Evolutionary conservation across 1,284 basidiomycete genomes (phyloP).

Genomic region (Apiotrichum laibachii): DNA sequence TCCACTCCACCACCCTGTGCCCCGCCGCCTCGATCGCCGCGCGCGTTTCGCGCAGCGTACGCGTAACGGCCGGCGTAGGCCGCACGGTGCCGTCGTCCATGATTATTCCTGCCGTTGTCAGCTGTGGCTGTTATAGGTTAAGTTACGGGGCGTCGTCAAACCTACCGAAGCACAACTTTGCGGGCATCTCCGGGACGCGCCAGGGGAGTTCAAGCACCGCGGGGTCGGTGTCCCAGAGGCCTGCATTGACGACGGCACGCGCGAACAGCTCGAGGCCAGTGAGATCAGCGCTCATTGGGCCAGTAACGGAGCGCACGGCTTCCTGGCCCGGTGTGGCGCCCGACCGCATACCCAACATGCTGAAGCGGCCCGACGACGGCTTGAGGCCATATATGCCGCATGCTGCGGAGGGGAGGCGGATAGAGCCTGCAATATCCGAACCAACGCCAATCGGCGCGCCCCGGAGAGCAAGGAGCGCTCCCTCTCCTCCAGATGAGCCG

Average conservation of each 20-base stretch:
- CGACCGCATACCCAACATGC: constrained; percentile 50
- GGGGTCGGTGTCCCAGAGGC: constrained; percentile 68
- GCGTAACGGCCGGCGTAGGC: constrained; percentile 65
- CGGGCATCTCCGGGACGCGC: constrained; percentile 61
- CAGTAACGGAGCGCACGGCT: constrained; percentile 63
- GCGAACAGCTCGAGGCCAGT: constrained; percentile 62
- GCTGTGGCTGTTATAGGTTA: too few species aligned
- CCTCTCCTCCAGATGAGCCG: constrained; percentile 51
- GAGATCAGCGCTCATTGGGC: constrained; percentile 62
- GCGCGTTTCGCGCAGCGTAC: constrained; percentile 61
- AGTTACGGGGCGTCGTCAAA: too few species aligned
- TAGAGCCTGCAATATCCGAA: constrained; percentile 58
- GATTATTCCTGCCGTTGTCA: constrained; percentile 52
- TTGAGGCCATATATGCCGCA: constrained; percentile 22
- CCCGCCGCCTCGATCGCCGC: constrained; percentile 61
- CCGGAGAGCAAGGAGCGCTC: constrained; percentile 47
- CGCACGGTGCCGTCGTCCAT: constrained; percentile 57
- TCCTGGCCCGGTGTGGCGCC: constrained; percentile 64
- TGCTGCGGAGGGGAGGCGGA: constrained; percentile 44
- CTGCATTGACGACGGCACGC: constrained; percentile 50
- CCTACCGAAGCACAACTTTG: constrained; percentile 53
- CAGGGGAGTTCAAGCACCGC: constrained; percentile 61
- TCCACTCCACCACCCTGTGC: constrained; percentile 56
- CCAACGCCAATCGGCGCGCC: constrained; percentile 48
- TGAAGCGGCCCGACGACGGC: constrained; percentile 16